Conservation (phyloP, 2,329 filamentous ascomycete genomes). For the Beauveria sp. region DNA sequence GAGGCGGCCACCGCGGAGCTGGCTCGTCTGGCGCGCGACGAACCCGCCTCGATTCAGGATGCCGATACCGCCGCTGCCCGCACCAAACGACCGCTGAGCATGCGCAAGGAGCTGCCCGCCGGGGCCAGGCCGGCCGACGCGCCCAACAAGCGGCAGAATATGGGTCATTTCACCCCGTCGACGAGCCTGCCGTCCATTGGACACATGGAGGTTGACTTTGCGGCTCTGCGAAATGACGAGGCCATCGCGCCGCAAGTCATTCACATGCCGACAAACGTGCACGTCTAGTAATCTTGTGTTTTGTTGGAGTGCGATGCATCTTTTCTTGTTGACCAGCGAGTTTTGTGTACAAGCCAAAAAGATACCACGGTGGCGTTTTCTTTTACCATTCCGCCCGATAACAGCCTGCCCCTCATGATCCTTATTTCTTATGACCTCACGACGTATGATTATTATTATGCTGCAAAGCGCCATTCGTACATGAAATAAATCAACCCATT, state of each 20-base stretch:
- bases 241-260: neutral
- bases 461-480: neutral
- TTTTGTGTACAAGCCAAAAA: neutral
- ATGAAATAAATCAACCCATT: neutral
- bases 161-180: neutral
- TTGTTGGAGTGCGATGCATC: neutral
- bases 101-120: slow-evolving; percentile 38
- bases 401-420: neutral
- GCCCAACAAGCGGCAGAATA: slow-evolving; percentile 17
- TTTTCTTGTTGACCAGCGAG: slow-evolving; percentile 9
- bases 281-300: neutral
- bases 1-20: slow-evolving; percentile 54
- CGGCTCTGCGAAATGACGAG: neutral
- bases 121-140: slow-evolving; percentile 20
- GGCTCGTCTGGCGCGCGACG: slow-evolving; percentile 46
- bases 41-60: slow-evolving; percentile 36
- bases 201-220: slow-evolving; percentile 8
- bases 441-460: neutral
- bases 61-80: slow-evolving; percentile 35
- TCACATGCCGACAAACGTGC: neutral
- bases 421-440: neutral
- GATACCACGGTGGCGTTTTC: slow-evolving; percentile 4
- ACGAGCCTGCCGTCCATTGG: neutral
- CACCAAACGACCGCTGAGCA: slow-evolving; percentile 44
- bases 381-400: neutral